phyloP scores from a whole-genome alignment of 805 yeast genomes.

The Jamesozyma spencerorum region DNA sequence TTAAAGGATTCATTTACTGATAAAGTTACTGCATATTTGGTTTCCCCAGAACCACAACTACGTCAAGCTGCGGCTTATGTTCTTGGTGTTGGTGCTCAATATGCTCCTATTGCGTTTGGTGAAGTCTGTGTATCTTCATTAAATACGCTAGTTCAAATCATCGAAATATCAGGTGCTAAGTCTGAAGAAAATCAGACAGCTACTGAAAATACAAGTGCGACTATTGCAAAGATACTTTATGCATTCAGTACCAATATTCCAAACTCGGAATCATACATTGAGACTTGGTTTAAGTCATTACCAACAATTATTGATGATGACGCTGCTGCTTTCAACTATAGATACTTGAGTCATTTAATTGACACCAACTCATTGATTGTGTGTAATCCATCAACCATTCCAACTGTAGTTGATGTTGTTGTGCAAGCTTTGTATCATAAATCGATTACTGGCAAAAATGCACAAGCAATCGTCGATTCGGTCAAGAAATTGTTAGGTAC shows the following conservation, averaged over 20 bases:
- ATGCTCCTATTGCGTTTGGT: constrained; percentile 56
- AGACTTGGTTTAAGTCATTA: constrained; percentile 70
- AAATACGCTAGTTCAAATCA: constrained; percentile 64
- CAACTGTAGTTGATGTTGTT: constrained; percentile 57
- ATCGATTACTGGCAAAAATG: constrained; percentile 62
- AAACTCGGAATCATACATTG: constrained; percentile 51
- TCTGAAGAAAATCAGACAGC: constrained; percentile 79
- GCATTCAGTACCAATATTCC: constrained; percentile 51
- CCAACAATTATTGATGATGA: constrained; percentile 80
- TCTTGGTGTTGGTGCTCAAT: constrained; percentile 79
- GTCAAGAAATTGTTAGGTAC: constrained; percentile 55
- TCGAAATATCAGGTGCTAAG: constrained; percentile 69
- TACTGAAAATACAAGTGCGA: constrained; percentile 74
- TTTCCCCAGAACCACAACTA: constrained; percentile 56
- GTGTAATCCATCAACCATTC: constrained; percentile 37
- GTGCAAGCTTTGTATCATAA: constrained; percentile 65
- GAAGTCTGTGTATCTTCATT: constrained; percentile 62
- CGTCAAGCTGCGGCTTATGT: constrained; percentile 84
- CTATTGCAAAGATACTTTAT: constrained; percentile 77
- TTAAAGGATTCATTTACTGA: constrained; percentile 58
- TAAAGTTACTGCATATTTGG: constrained; percentile 56
- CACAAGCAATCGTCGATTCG: constrained; percentile 51
- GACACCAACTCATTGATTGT: constrained; percentile 56
- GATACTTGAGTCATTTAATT: constrained; percentile 63
- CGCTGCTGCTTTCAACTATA: constrained; percentile 79